These are phyloP conservation scores for Aspergillus sp. DNA, from an alignment of 2,329 filamentous ascomycete species.

Conservation along the genomic window DNA sequence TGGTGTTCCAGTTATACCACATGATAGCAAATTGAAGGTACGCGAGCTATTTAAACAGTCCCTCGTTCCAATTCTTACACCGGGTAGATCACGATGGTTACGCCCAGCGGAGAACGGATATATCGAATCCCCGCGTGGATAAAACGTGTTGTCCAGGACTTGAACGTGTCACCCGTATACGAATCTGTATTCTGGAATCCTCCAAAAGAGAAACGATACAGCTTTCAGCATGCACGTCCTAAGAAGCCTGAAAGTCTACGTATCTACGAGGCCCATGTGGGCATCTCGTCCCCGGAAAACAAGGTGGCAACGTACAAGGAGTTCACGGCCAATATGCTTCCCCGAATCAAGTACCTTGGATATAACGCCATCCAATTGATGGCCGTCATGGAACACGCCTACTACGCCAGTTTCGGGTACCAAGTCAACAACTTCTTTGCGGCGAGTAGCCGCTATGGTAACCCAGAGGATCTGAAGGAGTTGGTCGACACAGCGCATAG, in stretches of 20 bases:
- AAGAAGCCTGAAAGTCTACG: slow-evolving; percentile 82
- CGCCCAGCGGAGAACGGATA: slow-evolving; percentile 74
- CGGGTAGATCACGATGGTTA: slow-evolving; percentile 74
- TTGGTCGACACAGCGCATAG: slow-evolving; percentile 92
- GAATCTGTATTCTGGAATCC: slow-evolving; percentile 98
- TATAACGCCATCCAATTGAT: slow-evolving; percentile 99
- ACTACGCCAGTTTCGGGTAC: slow-evolving; percentile 98
- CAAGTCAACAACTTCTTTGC: slow-evolving; percentile 99
- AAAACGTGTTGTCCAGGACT: slow-evolving; percentile 92
- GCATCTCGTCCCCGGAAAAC: slow-evolving; percentile 88
- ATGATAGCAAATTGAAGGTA: slow-evolving; percentile 97
- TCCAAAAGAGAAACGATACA: slow-evolving; percentile 70
- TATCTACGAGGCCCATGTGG: slow-evolving; percentile 98
- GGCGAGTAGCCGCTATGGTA: slow-evolving; percentile 90
- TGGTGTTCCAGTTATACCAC: slow-evolving; percentile 76
- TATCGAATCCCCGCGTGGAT: slow-evolving; percentile 96
- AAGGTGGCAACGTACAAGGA: slow-evolving; percentile 94
- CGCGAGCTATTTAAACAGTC: slow-evolving; percentile 15
- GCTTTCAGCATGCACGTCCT: slow-evolving; percentile 79
- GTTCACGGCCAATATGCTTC: slow-evolving; percentile 89
- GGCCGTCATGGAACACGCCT: slow-evolving; percentile 99
- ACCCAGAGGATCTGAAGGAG: slow-evolving; percentile 93
- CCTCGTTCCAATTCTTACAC: not conserved
- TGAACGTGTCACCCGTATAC: slow-evolving; percentile 85
- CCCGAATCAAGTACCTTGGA: slow-evolving; percentile 82